Evolutionary conservation across 2,329 filamentous ascomycete species (phyloP), one percentile per base, ranked within the genome.

Genomic region (Didymella lethalis): DNA sequence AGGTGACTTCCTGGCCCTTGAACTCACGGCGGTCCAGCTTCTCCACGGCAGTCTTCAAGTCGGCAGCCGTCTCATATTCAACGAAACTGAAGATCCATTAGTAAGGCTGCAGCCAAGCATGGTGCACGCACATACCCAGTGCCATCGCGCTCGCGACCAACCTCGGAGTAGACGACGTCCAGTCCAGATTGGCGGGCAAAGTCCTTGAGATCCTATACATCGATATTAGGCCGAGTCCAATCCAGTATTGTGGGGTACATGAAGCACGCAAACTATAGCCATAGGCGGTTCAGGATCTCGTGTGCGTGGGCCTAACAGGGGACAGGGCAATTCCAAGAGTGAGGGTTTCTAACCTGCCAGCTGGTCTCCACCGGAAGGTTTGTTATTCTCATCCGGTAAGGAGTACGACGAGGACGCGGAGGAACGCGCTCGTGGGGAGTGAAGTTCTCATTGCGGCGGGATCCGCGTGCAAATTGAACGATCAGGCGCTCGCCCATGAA

Each of bases 401-500:
- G 89, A 69, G 95, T 99, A 79, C 95, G 93, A 76, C 95, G 90
- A 66, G 95, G 95, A 75, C 95, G 91, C 67, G 89, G 89, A 73
- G 86, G 84, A 68, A 85, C 85, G 69, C 88, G 88, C 75, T 90
- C 88, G 71, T 85, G 80, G 59, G 85, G 83, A 63, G 83, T 83
- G 72, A 84, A 83, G 78, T 87, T 88, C 66, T 86, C 84, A 72
- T 89, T 87, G 74, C 86, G 86, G 72, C 88, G 88, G 69, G 90
- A 90, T 75, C 95, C 95, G 76, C 95, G 92, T 66, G 95, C 95
- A 81, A 99, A 99, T 79, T 99, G 95, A 73, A 99, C 95, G 60
- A 96, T 97, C 70, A 99, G 86, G 75, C 95, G 92, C 80, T 97
- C 92, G 80, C 93, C 94, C 89, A 97, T 97, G 80, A 99, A 97